Conservation (phyloP, 345 rosid genomes). For the Dimocarpus longan region DNA sequence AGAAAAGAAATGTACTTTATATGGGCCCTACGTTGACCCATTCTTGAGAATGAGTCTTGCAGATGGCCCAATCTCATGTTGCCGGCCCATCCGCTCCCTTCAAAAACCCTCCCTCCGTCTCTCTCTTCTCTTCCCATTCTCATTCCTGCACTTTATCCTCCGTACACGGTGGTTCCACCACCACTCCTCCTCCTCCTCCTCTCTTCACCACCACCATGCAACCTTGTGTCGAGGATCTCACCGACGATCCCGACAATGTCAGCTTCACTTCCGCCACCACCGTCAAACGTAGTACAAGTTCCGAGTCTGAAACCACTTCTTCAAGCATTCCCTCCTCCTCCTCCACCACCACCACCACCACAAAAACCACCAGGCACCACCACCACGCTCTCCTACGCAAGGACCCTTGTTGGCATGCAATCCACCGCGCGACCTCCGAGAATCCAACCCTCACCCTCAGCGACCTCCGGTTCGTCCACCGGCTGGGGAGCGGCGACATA, state of each 20-base stretch:
- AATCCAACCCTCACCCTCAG: conserved; percentile 41
- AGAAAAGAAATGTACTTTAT: neutral
- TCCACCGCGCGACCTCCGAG: conserved; percentile 30
- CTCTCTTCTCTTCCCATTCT: conserved; percentile 2
- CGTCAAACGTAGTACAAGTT: conserved; percentile 41
- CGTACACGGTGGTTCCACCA: conserved; percentile 1
- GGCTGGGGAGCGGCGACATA: conserved; percentile 90
- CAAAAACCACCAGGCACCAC: conserved; percentile 19
- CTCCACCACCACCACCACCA: conserved; percentile 28
- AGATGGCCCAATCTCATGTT: conserved; percentile 38
- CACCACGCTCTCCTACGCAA: conserved; percentile 44
- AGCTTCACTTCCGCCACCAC: conserved; percentile 45
- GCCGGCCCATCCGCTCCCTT: conserved; percentile 40
- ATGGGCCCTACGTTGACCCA: conserved; percentile 27
- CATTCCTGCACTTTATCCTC: neutral
- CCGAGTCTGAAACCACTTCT: conserved; percentile 44
- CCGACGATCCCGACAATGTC: conserved; percentile 44
- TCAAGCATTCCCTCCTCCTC: conserved; percentile 27
- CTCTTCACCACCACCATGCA: conserved; percentile 28
- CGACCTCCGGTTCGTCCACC: conserved; percentile 61
- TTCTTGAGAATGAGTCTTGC: conserved; percentile 16
- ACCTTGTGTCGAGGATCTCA: conserved; percentile 26
- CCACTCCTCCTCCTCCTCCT: neutral
- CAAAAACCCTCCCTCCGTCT: conserved; percentile 10
- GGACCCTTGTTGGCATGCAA: conserved; percentile 60